phyloP scores from a whole-genome alignment of 2,329 filamentous ascomycete species.

The Arthrobotrys entomopaga region DNA sequence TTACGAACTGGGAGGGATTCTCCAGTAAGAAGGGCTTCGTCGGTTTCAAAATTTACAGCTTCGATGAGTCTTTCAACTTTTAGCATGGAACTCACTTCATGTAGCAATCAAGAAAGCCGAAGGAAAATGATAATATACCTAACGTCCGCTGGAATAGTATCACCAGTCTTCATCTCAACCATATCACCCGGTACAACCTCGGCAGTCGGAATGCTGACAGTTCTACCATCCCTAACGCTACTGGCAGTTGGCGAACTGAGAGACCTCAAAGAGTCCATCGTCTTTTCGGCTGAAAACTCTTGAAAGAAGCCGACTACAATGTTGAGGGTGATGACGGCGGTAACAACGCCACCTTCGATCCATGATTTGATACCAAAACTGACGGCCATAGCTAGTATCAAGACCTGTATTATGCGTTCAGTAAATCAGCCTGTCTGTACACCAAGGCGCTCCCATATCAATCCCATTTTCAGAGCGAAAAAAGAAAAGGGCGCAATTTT shows the following conservation, averaged over 20 bases:
- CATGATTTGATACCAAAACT: constrained; percentile 70
- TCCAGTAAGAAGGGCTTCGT: constrained; percentile 72
- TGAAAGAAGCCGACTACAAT: constrained; percentile 70
- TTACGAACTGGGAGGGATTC: constrained; percentile 71
- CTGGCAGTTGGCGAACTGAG: constrained; percentile 67
- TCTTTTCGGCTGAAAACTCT: constrained; percentile 68
- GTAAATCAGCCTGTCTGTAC: not conserved
- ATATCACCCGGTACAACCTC: constrained; percentile 71
- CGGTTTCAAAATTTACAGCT: constrained; percentile 69
- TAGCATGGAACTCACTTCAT: not conserved
- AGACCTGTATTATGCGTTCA: constrained; percentile 59
- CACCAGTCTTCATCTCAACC: constrained; percentile 67
- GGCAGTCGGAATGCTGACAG: constrained; percentile 66
- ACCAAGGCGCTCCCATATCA: constrained; percentile 1
- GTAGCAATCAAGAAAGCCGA: not conserved
- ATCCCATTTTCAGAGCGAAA: not conserved
- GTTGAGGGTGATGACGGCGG: constrained; percentile 70
- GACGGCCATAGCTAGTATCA: constrained; percentile 70
- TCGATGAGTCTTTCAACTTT: constrained; percentile 63
- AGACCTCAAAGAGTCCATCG: constrained; percentile 67
- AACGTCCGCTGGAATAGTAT: constrained; percentile 64
- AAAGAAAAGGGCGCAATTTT: not conserved
- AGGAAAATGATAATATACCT: constrained; percentile 56
- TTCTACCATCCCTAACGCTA: constrained; percentile 67
- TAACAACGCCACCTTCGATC: constrained; percentile 71